Evolutionary conservation across 192 early-diverging fungal genomes (phyloP), one percentile per base, ranked within the genome.

Genomic region (Backusella circina): DNA sequence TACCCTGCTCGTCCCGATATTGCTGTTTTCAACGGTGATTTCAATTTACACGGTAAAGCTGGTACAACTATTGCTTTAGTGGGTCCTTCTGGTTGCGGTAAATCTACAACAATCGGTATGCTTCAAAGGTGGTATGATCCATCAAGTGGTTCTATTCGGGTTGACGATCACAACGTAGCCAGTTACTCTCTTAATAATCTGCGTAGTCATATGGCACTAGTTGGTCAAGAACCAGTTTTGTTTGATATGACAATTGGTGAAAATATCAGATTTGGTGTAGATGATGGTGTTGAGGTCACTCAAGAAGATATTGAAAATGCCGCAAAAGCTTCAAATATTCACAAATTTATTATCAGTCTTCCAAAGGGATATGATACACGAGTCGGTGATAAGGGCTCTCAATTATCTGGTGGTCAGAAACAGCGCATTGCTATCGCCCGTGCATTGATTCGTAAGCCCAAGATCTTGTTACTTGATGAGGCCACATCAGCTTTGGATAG

Each of bases 181-280:
- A 73, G 87, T 39, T 93, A 90, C 84, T 86, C 89, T 36, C 72
- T 95, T 8, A 47, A 74, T 13, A 85, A 89, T 32, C 79, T 97
- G 31, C 90, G 96, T 51, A 69, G 73, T 10, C 86, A 86, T 70
- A 82, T 97, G 83, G 93, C 93, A 26, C 80, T 98, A 6, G 96
- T 98, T 9, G 90, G 90, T 36, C 96, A 98, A 77, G 95, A 96
- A 82, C 96, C 96, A 10, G 90, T 94, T 61, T 84, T 98, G 66
- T 96, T 97, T 72, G 93, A 95, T 83, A 83, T 93, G 78, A 85
- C 90, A 21, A 92, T 97, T 70, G 84, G 84, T 23, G 93, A 95
- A 18, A 98, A 97, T 85, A 97, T 98, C 67, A 83, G 84, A 15
- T 97, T 93, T 79, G 91, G 90, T 18, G 65, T 78, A 1, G 77